Evolutionary conservation across 768 basidiomycete genomes (phyloP).

Genomic region (Cubamyces sp.): DNA sequence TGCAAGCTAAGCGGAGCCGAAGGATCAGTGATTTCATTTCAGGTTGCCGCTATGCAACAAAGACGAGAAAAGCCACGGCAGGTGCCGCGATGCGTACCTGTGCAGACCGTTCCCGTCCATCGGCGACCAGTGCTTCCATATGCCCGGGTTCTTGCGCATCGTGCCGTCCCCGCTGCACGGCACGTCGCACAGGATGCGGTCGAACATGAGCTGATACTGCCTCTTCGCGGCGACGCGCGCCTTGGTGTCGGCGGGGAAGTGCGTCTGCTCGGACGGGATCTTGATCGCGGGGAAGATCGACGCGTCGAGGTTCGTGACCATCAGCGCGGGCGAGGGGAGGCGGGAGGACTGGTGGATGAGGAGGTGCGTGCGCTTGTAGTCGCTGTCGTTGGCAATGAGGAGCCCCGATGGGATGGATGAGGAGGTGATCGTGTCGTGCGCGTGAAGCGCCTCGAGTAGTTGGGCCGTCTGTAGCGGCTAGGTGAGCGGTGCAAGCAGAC

Average conservation of each 20-base stretch:
- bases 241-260: constrained; percentile 40
- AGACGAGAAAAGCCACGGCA: constrained; percentile 6
- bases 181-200: constrained; percentile 94
- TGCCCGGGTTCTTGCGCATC: constrained; percentile 89
- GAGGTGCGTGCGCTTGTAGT: constrained; percentile 91
- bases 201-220: constrained; percentile 71
- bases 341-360: constrained; percentile 97
- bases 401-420: constrained; percentile 81
- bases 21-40: constrained; percentile 1
- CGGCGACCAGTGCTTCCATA: constrained; percentile 92
- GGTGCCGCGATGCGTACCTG: constrained; percentile 48
- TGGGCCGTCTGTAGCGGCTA: constrained; percentile 74
- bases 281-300: constrained; percentile 78
- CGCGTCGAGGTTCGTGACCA: constrained; percentile 97
- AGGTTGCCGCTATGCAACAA: neutral
- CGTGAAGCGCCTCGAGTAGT: constrained; percentile 92
- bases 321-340: constrained; percentile 86
- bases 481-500: neutral
- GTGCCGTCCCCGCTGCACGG: constrained; percentile 99
- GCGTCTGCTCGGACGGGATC: constrained; percentile 39
- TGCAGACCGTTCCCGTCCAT: constrained; percentile 93
- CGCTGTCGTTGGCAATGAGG: constrained; percentile 93
- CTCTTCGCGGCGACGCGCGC: constrained; percentile 39
- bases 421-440: constrained; percentile 65
- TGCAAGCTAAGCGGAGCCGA: constrained; percentile 64